Evolutionary conservation across 345 rosid species (phyloP), one percentile per base, ranked within the genome.

Genomic region (Heritiera littoralis): DNA sequence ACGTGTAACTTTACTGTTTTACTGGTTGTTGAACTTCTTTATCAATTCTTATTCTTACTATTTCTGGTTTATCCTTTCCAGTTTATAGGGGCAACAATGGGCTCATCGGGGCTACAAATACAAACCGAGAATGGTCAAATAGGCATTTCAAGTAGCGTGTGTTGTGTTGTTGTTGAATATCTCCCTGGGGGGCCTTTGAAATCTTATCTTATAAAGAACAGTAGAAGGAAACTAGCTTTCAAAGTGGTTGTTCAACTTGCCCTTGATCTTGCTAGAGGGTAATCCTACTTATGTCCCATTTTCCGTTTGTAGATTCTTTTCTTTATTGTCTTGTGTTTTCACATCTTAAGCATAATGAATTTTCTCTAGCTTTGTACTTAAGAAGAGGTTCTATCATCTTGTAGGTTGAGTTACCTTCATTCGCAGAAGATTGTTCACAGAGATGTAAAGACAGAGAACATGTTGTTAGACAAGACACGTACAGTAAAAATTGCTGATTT

Each of bases 261-360:
- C 20, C 98, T 96, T 83, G 98, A 96, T 86, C 95, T 96, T 72
- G 99, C 99, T 48, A 89, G 97, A 87, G 99, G 99, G 98, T 94
- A 88, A 52, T 1, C 17, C 17, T n/a, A 56, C 51, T 49, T 52
- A 43, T 67, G 8, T 75, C 60, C 41, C 14, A n/a, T 56, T 80
- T 81, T 71, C 49, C 51, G 54, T 51, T 51, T 51, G 13, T 71
- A 49, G 48, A n/a, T 28, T 78, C 17, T 30, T 60, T 2, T 55
- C 46, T 61, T 75, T 6, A 43, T 9, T 51, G 45, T 54, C 18
- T 40, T 11, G 48, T 54, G 43, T 7, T 54, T 32, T 54, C 11
- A 54, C 51, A 55, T 10, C 35, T 49, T 72, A 11, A 49, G 40
- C 20, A 40, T 64, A n/a, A 59, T 59, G 9, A 74, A 45, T 69